phyloP scores from a whole-genome alignment of 352 stramenopile species.

The Blastocystis sp. region DNA sequence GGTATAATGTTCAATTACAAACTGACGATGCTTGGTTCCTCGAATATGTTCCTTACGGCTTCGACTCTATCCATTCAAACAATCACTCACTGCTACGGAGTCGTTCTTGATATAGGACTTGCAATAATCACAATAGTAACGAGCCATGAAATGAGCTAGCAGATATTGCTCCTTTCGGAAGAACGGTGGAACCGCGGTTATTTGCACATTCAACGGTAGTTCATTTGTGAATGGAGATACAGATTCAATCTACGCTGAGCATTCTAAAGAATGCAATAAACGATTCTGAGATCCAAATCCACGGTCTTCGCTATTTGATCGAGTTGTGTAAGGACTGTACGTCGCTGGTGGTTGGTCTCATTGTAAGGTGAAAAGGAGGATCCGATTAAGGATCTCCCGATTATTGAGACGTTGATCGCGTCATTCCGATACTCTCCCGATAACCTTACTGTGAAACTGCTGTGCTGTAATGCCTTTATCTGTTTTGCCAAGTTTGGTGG shows the following conservation, averaged over 20 bases:
- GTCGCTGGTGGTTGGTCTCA: background rate
- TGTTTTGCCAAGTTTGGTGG: background rate
- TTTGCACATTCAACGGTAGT: too few species aligned
- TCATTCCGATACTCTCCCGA: background rate
- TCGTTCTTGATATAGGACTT: constrained; percentile 56
- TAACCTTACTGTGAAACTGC: background rate
- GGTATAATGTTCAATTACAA: constrained; percentile 48
- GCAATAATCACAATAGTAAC: constrained; percentile 58
- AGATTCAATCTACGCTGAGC: constrained; percentile 33
- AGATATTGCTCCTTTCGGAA: background rate
- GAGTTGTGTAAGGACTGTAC: background rate
- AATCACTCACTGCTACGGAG: background rate
- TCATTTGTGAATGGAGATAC: constrained; percentile 25
- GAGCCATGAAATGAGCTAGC: background rate
- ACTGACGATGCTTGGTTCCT: constrained; percentile 49
- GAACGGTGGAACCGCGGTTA: background rate
- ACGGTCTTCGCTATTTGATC: constrained; percentile 5
- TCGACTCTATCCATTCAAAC: background rate
- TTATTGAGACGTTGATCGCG: constrained; percentile 15
- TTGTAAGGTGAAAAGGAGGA: background rate
- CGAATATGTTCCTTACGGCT: constrained; percentile 53
- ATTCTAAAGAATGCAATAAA: background rate
- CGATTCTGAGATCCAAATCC: background rate
- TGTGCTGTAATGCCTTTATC: constrained; percentile 11
- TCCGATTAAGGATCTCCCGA: background rate